phyloP scores from a whole-genome alignment of 169 alveolate genomes.

The Theileria parva region DNA sequence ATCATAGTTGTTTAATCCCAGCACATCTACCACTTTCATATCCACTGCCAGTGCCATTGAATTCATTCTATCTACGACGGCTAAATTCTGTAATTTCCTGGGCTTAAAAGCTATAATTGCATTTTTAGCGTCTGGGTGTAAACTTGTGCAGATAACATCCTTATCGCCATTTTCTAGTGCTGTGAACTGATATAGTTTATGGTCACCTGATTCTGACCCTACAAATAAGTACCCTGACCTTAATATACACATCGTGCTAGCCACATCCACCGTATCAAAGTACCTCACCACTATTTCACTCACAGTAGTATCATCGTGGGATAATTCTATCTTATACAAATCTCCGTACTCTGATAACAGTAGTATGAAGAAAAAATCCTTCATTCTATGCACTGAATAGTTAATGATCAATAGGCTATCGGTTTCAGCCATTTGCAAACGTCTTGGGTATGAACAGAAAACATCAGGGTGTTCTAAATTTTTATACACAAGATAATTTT shows the following conservation, averaged over 20 bases:
- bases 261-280: slow-evolving; percentile 96
- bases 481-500: slow-evolving; percentile 90
- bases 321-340: slow-evolving; percentile 84
- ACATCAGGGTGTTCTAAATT: slow-evolving; percentile 91
- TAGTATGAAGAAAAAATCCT: slow-evolving; percentile 91
- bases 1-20: slow-evolving; percentile 76
- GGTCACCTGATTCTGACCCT: slow-evolving; percentile 96
- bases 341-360: slow-evolving; percentile 96
- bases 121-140: slow-evolving; percentile 83
- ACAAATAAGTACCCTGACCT: slow-evolving; percentile 94
- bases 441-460: slow-evolving; percentile 91
- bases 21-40: slow-evolving; percentile 92
- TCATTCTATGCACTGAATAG: slow-evolving; percentile 89
- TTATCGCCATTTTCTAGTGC: slow-evolving; percentile 79
- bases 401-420: slow-evolving; percentile 85
- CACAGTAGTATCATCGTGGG: slow-evolving; percentile 86
- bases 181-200: slow-evolving; percentile 82
- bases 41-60: slow-evolving; percentile 94
- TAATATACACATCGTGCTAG: slow-evolving; percentile 89
- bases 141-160: slow-evolving; percentile 86
- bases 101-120: slow-evolving; percentile 91
- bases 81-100: slow-evolving; percentile 84
- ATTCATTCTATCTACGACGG: slow-evolving; percentile 86
- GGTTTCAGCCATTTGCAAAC: slow-evolving; percentile 88
- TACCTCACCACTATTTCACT: slow-evolving; percentile 87